A percentile compares a stretch with the other conserved stretches of the same genome.
phyloP scores from a whole-genome alignment of 164 flowering plant genomes.

The Stephania japonica region DNA sequence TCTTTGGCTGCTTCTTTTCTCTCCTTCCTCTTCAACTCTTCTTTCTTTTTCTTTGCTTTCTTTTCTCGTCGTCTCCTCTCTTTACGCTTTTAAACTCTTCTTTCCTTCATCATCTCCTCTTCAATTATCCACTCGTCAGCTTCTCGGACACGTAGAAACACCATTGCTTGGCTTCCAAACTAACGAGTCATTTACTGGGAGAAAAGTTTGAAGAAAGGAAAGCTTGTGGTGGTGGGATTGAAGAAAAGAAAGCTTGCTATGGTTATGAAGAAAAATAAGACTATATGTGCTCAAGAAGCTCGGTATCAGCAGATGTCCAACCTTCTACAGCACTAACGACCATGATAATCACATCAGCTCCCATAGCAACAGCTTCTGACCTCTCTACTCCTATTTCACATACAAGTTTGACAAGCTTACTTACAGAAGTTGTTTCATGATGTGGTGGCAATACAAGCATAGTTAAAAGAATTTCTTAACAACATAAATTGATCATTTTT shows the following conservation, averaged over 20 bases:
- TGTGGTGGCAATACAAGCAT: background rate
- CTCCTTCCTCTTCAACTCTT: background rate
- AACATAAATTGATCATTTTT: background rate
- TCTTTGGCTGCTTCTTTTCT: constrained; percentile 5
- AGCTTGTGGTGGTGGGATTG: background rate
- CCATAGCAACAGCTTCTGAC: constrained; percentile 85
- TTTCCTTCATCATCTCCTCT: background rate
- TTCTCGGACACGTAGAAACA: constrained; percentile 1
- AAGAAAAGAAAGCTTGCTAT: background rate
- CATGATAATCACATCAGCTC: constrained; percentile 89
- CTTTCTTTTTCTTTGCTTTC: background rate
- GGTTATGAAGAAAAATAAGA: background rate
- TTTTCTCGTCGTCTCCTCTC: background rate
- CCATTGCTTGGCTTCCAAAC: background rate
- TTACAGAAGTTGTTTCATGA: background rate
- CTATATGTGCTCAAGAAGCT: constrained; percentile 61
- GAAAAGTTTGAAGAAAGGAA: constrained; percentile 1
- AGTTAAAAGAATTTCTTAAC: background rate
- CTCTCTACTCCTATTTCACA: constrained; percentile 76
- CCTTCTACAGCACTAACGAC: constrained; percentile 84
- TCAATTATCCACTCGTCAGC: background rate
- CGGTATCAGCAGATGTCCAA: constrained; percentile 77
- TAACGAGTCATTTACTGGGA: background rate
- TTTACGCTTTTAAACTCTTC: too few species aligned
- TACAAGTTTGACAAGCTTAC: background rate